Evolutionary conservation across 192 early-diverging fungal genomes (phyloP).

Genomic region (Coemansia sp.): DNA sequence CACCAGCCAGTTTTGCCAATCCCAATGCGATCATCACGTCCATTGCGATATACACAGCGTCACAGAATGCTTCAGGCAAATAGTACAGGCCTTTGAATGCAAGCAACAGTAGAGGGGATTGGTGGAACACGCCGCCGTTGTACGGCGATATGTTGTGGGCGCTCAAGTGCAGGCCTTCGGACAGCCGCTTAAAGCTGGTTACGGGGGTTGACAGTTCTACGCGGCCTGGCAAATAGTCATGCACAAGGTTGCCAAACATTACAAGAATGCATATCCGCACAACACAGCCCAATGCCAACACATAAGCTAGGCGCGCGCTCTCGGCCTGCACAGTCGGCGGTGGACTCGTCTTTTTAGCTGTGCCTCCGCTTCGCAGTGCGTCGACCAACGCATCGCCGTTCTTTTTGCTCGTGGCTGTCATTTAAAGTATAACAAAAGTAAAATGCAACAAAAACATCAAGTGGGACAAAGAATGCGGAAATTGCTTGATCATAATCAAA

Average conservation of each 20-base stretch:
- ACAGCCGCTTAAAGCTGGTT: constrained; percentile 81
- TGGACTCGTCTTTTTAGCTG: not conserved
- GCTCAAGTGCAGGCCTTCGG: constrained; percentile 83
- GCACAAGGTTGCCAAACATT: constrained; percentile 41
- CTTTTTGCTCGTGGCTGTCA: not conserved
- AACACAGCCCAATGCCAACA: constrained; percentile 16
- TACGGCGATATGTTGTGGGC: constrained; percentile 75
- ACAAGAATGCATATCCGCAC: constrained; percentile 51
- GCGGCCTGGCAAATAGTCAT: constrained; percentile 52
- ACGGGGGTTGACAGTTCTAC: constrained; percentile 86
- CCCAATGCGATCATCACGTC: constrained; percentile 67
- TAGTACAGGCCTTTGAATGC: constrained; percentile 65
- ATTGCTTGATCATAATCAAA: not conserved
- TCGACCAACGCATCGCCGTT: constrained; percentile 3
- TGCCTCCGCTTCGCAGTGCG: not conserved
- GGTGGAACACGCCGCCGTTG: constrained; percentile 87
- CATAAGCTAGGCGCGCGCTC: constrained; percentile 15
- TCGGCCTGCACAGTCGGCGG: constrained; percentile 10
- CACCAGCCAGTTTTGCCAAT: constrained; percentile 60
- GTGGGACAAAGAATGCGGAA: too few species aligned
- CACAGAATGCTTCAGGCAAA: constrained; percentile 57
- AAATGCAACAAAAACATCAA: not conserved
- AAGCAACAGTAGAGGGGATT: constrained; percentile 79
- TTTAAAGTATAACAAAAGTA: not conserved
- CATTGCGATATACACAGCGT: constrained; percentile 59